Evolutionary conservation across 331 rosid species (phyloP).

Genomic region (Cydonia oblonga): DNA sequence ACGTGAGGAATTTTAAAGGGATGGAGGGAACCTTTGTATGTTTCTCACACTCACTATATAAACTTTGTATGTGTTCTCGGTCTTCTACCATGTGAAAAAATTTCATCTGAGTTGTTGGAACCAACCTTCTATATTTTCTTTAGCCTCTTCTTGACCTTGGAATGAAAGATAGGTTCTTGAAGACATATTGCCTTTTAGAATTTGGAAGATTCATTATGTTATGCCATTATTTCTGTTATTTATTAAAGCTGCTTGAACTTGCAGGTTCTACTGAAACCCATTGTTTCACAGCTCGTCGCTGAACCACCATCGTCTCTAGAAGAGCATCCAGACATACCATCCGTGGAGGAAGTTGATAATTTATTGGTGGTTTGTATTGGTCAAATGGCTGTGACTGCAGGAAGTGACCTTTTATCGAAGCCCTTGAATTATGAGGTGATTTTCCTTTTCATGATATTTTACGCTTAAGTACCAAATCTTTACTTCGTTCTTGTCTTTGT

Average conservation of each 20-base stretch:
- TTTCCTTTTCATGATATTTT: not conserved
- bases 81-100: not conserved
- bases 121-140: not conserved
- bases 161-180: not conserved
- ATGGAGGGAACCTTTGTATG: not conserved
- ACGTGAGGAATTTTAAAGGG: too few species aligned
- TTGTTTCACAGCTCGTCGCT: conserved; percentile 59
- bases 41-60: too few species aligned
- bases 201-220: not conserved
- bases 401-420: conserved; percentile 80
- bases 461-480: not conserved
- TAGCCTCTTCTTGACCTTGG: not conserved
- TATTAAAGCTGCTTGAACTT: conserved; percentile 5
- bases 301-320: conserved; percentile 67
- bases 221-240: not conserved
- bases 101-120: not conserved
- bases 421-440: conserved; percentile 76
- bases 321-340: conserved; percentile 39
- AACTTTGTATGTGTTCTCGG: not conserved
- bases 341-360: conserved; percentile 68
- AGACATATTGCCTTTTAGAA: not conserved
- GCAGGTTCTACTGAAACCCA: conserved; percentile 74
- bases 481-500: not conserved
- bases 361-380: conserved; percentile 67
- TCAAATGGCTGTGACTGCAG: conserved; percentile 93